phyloP scores from a whole-genome alignment of 331 rosid species.

The Arachis monticola region DNA sequence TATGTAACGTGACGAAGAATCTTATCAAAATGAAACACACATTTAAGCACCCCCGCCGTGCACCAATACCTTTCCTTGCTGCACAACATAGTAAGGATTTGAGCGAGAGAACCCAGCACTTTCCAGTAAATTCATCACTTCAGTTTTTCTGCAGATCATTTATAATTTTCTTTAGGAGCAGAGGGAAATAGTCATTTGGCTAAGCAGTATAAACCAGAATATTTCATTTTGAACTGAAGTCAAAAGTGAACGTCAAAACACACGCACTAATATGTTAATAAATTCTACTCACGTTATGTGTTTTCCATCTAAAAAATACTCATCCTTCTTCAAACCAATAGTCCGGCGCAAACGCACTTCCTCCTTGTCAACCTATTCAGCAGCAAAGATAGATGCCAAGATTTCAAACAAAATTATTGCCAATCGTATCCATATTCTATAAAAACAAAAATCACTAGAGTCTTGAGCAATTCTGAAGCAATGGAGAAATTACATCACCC shows the following conservation, averaged over 20 bases:
- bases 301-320: conserved; percentile 95
- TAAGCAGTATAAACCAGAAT: conserved; percentile 23
- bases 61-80: conserved; percentile 88
- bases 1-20: background rate
- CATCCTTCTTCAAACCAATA: conserved; percentile 90
- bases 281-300: conserved; percentile 84
- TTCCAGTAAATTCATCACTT: conserved; percentile 98
- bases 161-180: conserved; percentile 17
- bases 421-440: conserved; percentile 1
- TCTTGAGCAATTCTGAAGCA: background rate
- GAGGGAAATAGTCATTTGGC: conserved; percentile 17
- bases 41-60: conserved; percentile 21
- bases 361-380: conserved; percentile 90
- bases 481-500: conserved; percentile 5
- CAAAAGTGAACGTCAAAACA: conserved; percentile 7
- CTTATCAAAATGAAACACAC: conserved; percentile 31
- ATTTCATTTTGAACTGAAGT: background rate
- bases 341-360: conserved; percentile 96
- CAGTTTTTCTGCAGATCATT: conserved; percentile 73
- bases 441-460: conserved; percentile 26
- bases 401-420: conserved; percentile 11
- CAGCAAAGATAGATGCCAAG: conserved; percentile 26
- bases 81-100: conserved; percentile 98
- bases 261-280: background rate
- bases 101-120: conserved; percentile 99